phyloP scores from a whole-genome alignment of 345 rosid species.

The Salix exigua region DNA sequence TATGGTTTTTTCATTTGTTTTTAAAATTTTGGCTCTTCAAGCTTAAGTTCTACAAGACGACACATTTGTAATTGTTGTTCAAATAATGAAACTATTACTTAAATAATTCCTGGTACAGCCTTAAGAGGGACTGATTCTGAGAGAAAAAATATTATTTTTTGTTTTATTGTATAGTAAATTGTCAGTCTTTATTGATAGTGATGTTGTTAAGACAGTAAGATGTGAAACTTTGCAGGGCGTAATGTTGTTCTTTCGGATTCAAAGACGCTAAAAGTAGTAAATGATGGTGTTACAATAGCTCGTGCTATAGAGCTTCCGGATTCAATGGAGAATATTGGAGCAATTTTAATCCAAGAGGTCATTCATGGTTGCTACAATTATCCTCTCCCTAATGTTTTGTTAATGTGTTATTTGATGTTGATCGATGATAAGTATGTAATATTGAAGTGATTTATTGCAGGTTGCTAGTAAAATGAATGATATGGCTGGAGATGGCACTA shows the following conservation, averaged over 20 bases:
- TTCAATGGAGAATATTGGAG: constrained; percentile 77
- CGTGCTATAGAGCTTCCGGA: constrained; percentile 67
- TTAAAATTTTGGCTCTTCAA: no score
- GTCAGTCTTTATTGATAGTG: neutral
- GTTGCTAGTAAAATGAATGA: constrained; percentile 80
- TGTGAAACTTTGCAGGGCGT: constrained; percentile 51
- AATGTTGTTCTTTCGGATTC: constrained; percentile 72
- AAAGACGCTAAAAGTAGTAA: constrained; percentile 53
- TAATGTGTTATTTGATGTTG: neutral
- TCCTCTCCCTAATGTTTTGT: constrained; percentile 15
- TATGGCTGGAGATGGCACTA: constrained; percentile 88
- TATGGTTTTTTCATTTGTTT: neutral
- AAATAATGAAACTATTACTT: neutral
- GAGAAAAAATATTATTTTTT: no score
- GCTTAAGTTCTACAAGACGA: no score
- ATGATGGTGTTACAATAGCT: constrained; percentile 86
- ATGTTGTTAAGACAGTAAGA: neutral
- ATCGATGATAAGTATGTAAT: constrained; percentile 3
- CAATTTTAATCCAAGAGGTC: constrained; percentile 83
- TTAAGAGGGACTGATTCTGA: no score
- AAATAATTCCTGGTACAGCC: neutral
- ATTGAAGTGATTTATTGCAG: constrained; percentile 35
- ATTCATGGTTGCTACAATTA: constrained; percentile 51
- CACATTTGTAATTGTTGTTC: neutral
- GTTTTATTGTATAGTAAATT: neutral